phyloP scores from a whole-genome alignment of 768 basidiomycete genomes.

The Trametes villosa region DNA sequence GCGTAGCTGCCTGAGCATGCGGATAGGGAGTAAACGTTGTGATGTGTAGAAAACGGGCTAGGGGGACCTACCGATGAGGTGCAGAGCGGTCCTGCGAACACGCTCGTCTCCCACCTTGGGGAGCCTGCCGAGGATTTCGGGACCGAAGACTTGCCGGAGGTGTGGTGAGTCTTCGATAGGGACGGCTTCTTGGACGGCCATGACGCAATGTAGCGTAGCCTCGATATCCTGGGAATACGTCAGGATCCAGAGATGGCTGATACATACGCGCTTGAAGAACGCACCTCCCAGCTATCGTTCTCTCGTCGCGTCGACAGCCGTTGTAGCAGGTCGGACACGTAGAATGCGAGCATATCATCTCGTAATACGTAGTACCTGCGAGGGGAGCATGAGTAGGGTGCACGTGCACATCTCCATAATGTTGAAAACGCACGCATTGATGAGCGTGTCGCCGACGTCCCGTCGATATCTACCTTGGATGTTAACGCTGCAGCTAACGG shows the following conservation, averaged over 20 bases:
- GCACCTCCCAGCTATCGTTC: conserved; percentile 75
- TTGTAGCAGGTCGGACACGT: conserved; percentile 63
- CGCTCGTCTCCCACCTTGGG: conserved; percentile 67
- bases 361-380: conserved; percentile 86
- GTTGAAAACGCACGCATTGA: conserved; percentile 88
- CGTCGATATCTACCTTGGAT: conserved; percentile 65
- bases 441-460: conserved; percentile 85
- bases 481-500: background rate
- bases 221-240: conserved; percentile 72
- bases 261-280: conserved; percentile 18
- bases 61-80: conserved; percentile 66
- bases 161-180: conserved; percentile 58
- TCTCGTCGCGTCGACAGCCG: conserved; percentile 51
- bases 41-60: background rate
- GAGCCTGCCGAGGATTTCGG: conserved; percentile 68
- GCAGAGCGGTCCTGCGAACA: conserved; percentile 72
- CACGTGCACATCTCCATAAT: too few relatives aligned
- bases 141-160: conserved; percentile 69
- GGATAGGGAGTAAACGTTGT: background rate
- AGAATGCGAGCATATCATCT: conserved; percentile 77
- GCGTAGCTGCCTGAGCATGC: conserved; percentile 73
- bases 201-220: conserved; percentile 83
- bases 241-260: background rate
- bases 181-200: conserved; percentile 87
- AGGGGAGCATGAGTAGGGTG: background rate